Percentiles rank a stretch among this genome's conserved stretches.
These are phyloP conservation scores for Penium margaritaceum DNA, from an alignment of 139 green algal genomes.

Conservation along the genomic window DNA sequence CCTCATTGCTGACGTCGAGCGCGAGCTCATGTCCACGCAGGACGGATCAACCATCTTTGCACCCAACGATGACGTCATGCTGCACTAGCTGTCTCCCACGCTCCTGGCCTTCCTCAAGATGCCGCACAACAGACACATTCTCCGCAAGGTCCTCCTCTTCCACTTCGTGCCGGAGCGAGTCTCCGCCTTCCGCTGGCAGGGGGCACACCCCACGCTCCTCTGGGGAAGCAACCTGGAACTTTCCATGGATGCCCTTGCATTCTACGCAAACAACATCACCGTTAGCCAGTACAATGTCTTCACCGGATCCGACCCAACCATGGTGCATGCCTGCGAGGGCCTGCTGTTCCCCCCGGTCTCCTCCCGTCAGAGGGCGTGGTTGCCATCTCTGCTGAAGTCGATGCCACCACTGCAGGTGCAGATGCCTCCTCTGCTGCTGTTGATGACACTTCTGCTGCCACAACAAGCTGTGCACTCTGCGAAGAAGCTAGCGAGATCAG, in stretches of 20 bases:
- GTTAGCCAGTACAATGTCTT: conserved; percentile 4
- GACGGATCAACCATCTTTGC: not conserved
- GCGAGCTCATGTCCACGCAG: not conserved
- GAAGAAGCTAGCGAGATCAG: too few species aligned
- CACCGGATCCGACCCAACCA: not conserved
- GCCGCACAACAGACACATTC: not conserved
- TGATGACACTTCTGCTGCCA: too few species aligned
- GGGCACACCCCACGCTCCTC: not conserved
- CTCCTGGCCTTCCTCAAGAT: not conserved
- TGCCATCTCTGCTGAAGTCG: too few species aligned
- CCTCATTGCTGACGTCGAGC: not conserved
- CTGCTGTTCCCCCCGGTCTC: conserved; percentile 1
- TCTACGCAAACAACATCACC: not conserved
- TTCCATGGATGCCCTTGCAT: not conserved
- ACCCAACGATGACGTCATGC: not conserved
- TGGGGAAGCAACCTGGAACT: not conserved
- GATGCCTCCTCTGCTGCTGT: too few species aligned
- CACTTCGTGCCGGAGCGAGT: not conserved
- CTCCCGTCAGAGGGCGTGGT: too few species aligned
- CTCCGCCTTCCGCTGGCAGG: not conserved
- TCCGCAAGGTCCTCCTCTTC: not conserved
- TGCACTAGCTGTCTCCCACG: not conserved
- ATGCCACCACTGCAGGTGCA: too few species aligned
- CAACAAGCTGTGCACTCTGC: too few species aligned
- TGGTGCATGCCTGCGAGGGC: not conserved